phyloP scores from a whole-genome alignment of 1,284 basidiomycete species.

The Sporisorium exsertum region DNA sequence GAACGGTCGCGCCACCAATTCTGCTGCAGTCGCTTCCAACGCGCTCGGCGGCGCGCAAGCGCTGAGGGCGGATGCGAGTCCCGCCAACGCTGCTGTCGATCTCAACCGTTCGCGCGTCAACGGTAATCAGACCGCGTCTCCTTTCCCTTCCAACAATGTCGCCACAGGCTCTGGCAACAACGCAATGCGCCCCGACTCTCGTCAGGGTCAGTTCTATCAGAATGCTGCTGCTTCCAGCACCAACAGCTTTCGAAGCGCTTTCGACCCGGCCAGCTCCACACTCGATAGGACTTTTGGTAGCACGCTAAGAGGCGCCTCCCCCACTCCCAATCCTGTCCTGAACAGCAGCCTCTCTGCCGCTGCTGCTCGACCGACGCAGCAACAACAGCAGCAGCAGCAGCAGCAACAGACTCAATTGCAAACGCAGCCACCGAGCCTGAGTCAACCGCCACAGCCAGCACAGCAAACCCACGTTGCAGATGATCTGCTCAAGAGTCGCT shows the following conservation, averaged over 20 bases:
- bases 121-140: constrained; percentile 21
- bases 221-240: constrained; percentile 21
- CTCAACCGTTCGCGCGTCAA: constrained; percentile 37
- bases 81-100: constrained; percentile 25
- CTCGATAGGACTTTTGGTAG: constrained; percentile 44
- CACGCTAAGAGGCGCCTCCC: constrained; percentile 39
- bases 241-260: constrained; percentile 29
- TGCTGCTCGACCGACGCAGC: constrained; percentile 19
- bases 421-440: constrained; percentile 17
- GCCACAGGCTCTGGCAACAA: constrained; percentile 10
- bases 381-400: constrained; percentile 20
- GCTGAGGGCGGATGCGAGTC: constrained; percentile 24
- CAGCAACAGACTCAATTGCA: constrained; percentile 17
- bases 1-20: constrained; percentile 9
- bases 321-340: constrained; percentile 16
- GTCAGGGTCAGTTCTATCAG: constrained; percentile 30
- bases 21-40: not conserved
- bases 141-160: constrained; percentile 22
- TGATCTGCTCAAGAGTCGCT: constrained; percentile 39
- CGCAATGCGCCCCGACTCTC: constrained; percentile 27
- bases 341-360: constrained; percentile 33
- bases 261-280: constrained; percentile 27
- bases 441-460: constrained; percentile 20
- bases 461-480: constrained; percentile 24
- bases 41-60: constrained; percentile 5